A percentile compares a stretch with the other conserved stretches of the same genome.
phyloP scores from a whole-genome alignment of 1,284 basidiomycete species.

The Inonotus obliquus region DNA sequence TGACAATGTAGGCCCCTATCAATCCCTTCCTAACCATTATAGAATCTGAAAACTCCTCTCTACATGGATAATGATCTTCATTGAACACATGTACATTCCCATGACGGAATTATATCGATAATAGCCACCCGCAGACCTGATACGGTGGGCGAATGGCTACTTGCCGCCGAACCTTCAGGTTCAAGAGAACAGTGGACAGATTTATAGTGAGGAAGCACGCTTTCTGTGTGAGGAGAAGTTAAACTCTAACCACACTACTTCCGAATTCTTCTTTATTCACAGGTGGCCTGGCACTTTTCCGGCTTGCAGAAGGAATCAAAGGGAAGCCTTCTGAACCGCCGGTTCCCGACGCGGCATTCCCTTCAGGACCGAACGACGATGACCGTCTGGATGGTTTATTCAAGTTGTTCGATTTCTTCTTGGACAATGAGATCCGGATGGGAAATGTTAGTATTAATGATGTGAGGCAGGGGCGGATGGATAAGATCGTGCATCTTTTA shows the following conservation, averaged over 20 bases:
- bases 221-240: background rate
- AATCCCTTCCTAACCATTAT: conserved; percentile 20
- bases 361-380: conserved; percentile 49
- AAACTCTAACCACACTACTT: background rate
- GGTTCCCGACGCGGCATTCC: conserved; percentile 79
- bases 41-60: conserved; percentile 14
- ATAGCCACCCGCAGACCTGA: conserved; percentile 40
- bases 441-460: conserved; percentile 90
- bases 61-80: conserved; percentile 18
- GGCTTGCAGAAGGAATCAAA: conserved; percentile 73
- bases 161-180: conserved; percentile 70
- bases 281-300: conserved; percentile 54
- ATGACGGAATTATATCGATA: conserved; percentile 19
- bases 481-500: conserved; percentile 75
- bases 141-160: conserved; percentile 85
- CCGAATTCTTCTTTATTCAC: background rate
- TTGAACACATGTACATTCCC: conserved; percentile 14
- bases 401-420: conserved; percentile 81
- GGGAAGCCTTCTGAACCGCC: conserved; percentile 61
- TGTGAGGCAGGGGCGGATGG: conserved; percentile 71
- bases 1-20: conserved; percentile 32
- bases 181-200: conserved; percentile 41
- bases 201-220: conserved; percentile 46
- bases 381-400: conserved; percentile 88
- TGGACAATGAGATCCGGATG: conserved; percentile 86